Percentiles rank a stretch among this genome's conserved stretches.
Evolutionary conservation across 2,329 filamentous ascomycete genomes (phyloP).

Genomic region (Aphanoascus verrucosus): DNA sequence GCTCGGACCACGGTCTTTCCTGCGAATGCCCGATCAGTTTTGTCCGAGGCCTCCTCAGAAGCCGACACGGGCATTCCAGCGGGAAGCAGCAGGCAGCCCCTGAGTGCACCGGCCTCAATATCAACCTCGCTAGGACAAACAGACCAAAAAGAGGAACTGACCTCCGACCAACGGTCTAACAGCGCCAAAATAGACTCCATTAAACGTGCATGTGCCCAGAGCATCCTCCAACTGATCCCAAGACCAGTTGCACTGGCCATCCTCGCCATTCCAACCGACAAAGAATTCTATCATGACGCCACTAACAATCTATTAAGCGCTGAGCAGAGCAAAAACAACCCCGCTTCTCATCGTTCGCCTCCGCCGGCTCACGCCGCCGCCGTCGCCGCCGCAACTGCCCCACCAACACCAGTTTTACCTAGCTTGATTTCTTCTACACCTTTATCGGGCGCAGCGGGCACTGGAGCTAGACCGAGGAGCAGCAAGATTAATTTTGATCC

Average conservation of each 20-base stretch:
- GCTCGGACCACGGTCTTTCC: constrained; percentile 75
- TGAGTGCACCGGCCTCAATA: constrained; percentile 16
- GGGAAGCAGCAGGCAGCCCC: constrained; percentile 5
- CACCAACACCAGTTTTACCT: neutral
- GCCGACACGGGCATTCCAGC: constrained; percentile 18
- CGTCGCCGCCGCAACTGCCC: neutral
- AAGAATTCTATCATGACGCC: neutral
- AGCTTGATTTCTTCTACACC: neutral
- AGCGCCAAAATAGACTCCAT: constrained; percentile 30
- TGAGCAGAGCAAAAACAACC: neutral
- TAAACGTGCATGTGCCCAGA: constrained; percentile 36
- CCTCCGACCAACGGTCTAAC: constrained; percentile 16
- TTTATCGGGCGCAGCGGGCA: constrained; percentile 11
- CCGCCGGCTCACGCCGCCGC: neutral
- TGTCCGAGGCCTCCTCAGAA: constrained; percentile 12
- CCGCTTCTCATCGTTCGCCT: constrained; percentile 1
- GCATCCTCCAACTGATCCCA: constrained; percentile 35
- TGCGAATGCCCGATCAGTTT: constrained; percentile 25
- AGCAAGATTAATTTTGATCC: constrained; percentile 10
- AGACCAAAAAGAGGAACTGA: constrained; percentile 4
- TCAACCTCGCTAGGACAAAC: constrained; percentile 4
- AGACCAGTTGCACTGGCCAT: constrained; percentile 32
- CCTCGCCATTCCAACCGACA: constrained; percentile 12
- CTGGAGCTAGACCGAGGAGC: constrained; percentile 9
- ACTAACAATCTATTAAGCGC: constrained; percentile 3